Base-by-base conservation (phyloP, 2,329 filamentous ascomycete species). In the Ascochyta pisi region DNA sequence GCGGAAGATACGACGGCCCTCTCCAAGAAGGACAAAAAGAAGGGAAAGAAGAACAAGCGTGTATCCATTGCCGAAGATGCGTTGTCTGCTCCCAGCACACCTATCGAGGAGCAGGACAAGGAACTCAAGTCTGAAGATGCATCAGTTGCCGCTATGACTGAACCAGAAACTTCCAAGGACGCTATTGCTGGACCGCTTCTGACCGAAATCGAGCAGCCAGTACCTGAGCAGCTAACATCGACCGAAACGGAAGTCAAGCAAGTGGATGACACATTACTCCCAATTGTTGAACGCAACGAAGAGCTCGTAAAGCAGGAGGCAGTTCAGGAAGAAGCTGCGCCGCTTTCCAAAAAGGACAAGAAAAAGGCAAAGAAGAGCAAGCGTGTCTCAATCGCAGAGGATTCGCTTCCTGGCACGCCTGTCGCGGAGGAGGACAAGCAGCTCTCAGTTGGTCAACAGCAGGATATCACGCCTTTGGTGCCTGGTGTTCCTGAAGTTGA, bases 281-380 rank as follows among this genome's bases (percentile, higher is more conserved):
- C 29, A 13, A 12, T 4, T 12, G 27, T 9, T 12, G 9, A 29
- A 29, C 29, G 12, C 29, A 15, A 31, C 10, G 29, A 13, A 31
- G 29, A 31, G 12, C 12, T 15, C 4, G 29, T 10, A 31, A 31
- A 31, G 12, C 29, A 31, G 29, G 29, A 31, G 29, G 12, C 12
- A 15, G 29, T 13, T 31, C 29, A 31, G 29, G 29, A 31, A 10
- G 29, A 31, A 31, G 10, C 29, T 10, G 29, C 12, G 4, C 29
- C 29, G 3, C 35, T 52, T 1, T 57, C 54, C 3, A 51, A 51
- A 31, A 52, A 39, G 26, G 42, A 52, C 4, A 52, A 57, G 43
- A 57, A 48, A 29, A 56, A 50, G 41, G 35, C 26, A 3, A 58
- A 50, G 46, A 54, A 58, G 33, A 38, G 19, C 19, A 50, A 48